A percentile compares a stretch with the other conserved stretches of the same genome.
Evolutionary conservation across 805 yeast genomes (phyloP).

Genomic region (Candida morakotiae): DNA sequence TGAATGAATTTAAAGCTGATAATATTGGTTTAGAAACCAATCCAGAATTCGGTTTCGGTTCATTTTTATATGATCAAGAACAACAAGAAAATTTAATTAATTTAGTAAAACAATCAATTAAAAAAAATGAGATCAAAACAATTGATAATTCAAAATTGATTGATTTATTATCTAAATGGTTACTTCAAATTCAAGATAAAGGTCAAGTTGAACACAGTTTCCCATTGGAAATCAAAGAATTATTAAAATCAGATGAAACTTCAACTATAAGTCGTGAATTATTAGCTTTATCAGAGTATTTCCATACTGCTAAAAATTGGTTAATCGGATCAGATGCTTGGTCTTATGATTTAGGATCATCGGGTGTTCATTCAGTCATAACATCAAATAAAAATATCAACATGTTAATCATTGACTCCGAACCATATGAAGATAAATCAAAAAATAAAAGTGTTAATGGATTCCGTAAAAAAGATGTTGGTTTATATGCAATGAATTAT

Average conservation of each 20-base stretch:
- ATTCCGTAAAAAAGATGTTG: constrained; percentile 83
- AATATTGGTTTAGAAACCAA: constrained; percentile 43
- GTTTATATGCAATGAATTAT: constrained; percentile 90
- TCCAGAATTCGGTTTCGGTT: constrained; percentile 89
- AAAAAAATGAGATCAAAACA: constrained; percentile 40
- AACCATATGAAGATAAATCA: constrained; percentile 50
- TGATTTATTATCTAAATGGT: constrained; percentile 66
- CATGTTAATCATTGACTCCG: constrained; percentile 82
- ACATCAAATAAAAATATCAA: constrained; percentile 75
- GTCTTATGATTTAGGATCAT: constrained; percentile 88
- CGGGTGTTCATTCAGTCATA: constrained; percentile 85
- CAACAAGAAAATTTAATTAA: constrained; percentile 43
- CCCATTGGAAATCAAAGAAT: constrained; percentile 29
- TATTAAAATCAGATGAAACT: constrained; percentile 33
- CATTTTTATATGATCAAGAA: constrained; percentile 55
- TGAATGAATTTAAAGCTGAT: constrained; percentile 53
- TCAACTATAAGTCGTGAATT: constrained; percentile 43
- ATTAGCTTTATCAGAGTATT: constrained; percentile 42
- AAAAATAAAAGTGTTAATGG: constrained; percentile 30
- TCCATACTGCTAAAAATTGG: constrained; percentile 62
- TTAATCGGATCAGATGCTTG: constrained; percentile 91
- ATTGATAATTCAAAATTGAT: constrained; percentile 46
- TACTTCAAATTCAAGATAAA: constrained; percentile 43
- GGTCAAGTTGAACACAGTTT: constrained; percentile 20
- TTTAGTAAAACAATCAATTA: constrained; percentile 44